Base-by-base conservation (phyloP, 2,329 filamentous ascomycete genomes). In the Penicillium paneum region DNA sequence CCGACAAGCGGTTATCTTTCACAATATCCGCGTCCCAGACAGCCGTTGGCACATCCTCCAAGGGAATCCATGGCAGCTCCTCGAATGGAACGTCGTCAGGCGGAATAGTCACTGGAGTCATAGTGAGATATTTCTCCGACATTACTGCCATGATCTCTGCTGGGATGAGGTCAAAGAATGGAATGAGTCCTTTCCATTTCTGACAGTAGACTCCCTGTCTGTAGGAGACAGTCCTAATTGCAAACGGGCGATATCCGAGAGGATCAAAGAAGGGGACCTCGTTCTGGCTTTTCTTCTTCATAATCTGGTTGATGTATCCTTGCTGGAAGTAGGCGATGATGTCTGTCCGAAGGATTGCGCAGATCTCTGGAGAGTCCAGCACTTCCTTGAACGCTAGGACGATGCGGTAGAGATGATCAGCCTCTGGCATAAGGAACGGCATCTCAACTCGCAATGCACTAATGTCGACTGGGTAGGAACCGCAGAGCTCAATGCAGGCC, bases 51-150 rank as follows among this genome's bases (percentile, higher is more conserved):
- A 63, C 54, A 0, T 44, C 43, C 11, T 61, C 52, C 26, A 47
- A 57, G 39, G 67, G 44, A 31, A 67, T 50, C 46, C 71, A 70
- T 1, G 67, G 67, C 11, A 72, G 65, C 7, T 63, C 40, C 8
- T 44, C 35, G 1, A 45, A 35, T 6, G 62, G 58, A 13, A 60
- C 43, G 17, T 64, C 64, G 13, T 55, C 40, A 8, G 50, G 54
- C 2, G 57, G 52, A 5, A 48, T 54, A 26, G 46, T 34, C 36
- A 60, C 55, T 0, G 67, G 65, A 2, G 56, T 32, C n/a, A 71
- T 54, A 0, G 64, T 51, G 31, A 71, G 63, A 52, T 74, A 76
- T 35, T 69, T 74, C 59, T 75, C 71, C 0, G 70, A 71, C n/a
- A 72, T 57, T 5, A 64, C 42, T 4, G 62, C 59, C 17, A 74